phyloP scores from a whole-genome alignment of 345 rosid species.

The Xanthoceras sorbifolium region DNA sequence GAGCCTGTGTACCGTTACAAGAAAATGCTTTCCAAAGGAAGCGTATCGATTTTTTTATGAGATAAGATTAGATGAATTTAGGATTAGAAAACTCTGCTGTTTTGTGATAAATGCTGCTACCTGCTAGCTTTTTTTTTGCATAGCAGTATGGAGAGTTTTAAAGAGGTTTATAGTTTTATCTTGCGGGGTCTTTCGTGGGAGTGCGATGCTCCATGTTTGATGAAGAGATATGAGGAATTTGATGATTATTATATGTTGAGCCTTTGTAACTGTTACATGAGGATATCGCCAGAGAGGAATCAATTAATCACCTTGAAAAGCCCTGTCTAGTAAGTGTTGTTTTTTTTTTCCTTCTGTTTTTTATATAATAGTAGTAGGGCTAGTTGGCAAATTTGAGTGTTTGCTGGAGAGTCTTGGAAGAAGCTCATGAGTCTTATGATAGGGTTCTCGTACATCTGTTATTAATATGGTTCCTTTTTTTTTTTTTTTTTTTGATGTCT shows the following conservation, averaged over 20 bases:
- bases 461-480: no score
- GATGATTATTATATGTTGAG: no score
- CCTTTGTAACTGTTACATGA: no score
- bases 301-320: background rate
- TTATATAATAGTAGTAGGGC: background rate
- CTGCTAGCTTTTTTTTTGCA: background rate
- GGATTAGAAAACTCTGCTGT: no score
- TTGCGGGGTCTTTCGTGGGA: background rate
- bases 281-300: background rate
- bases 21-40: no score
- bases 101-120: background rate
- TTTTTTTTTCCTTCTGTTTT: background rate
- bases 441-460: background rate
- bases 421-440: background rate
- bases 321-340: background rate
- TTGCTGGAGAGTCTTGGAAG: no score
- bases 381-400: background rate
- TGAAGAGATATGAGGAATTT: no score
- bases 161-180: background rate
- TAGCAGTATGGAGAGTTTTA: background rate
- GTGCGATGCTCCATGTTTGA: background rate
- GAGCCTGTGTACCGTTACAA: no score
- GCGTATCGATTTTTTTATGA: no score
- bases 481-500: no score
- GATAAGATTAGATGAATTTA: no score